These are phyloP conservation scores for Pichia scutulata DNA, from an alignment of 805 yeast genomes.

Conservation along the genomic window DNA sequence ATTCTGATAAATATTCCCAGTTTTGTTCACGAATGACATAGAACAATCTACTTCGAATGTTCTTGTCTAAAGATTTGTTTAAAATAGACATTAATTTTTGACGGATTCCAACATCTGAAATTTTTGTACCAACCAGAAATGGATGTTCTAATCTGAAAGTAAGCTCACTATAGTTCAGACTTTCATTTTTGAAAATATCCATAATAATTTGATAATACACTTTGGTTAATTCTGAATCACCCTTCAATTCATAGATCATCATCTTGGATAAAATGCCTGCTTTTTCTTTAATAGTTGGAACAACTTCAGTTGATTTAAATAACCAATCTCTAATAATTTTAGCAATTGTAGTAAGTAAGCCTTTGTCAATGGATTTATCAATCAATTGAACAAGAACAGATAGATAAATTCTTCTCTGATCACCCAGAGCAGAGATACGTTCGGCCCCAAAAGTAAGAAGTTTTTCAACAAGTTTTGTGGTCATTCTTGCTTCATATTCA, in stretches of 20 bases:
- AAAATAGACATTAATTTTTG: conserved; percentile 72
- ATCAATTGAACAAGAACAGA: conserved; percentile 82
- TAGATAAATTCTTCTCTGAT: conserved; percentile 83
- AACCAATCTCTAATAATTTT: conserved; percentile 84
- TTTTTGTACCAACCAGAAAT: conserved; percentile 85
- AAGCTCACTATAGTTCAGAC: conserved; percentile 74
- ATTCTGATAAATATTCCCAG: conserved; percentile 93
- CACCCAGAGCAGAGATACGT: conserved; percentile 84
- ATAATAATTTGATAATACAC: conserved; percentile 81
- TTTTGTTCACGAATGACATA: conserved; percentile 92
- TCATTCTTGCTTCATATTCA: conserved; percentile 73
- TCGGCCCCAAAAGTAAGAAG: conserved; percentile 68
- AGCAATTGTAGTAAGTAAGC: conserved; percentile 65
- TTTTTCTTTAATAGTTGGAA: conserved; percentile 93
- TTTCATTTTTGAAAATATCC: conserved; percentile 76
- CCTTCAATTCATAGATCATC: conserved; percentile 86
- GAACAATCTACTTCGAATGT: conserved; percentile 68
- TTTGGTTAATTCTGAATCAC: conserved; percentile 69
- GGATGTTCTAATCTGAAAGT: conserved; percentile 96
- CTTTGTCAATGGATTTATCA: conserved; percentile 78
- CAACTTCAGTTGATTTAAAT: conserved; percentile 64
- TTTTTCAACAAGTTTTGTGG: conserved; percentile 68
- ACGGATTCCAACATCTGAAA: conserved; percentile 68
- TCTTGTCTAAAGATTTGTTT: conserved; percentile 69
- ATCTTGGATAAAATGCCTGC: conserved; percentile 90